Evolutionary conservation across 2,329 filamentous ascomycete species (phyloP), one percentile per base, ranked within the genome.

Genomic region (Colletotrichum somersetense): DNA sequence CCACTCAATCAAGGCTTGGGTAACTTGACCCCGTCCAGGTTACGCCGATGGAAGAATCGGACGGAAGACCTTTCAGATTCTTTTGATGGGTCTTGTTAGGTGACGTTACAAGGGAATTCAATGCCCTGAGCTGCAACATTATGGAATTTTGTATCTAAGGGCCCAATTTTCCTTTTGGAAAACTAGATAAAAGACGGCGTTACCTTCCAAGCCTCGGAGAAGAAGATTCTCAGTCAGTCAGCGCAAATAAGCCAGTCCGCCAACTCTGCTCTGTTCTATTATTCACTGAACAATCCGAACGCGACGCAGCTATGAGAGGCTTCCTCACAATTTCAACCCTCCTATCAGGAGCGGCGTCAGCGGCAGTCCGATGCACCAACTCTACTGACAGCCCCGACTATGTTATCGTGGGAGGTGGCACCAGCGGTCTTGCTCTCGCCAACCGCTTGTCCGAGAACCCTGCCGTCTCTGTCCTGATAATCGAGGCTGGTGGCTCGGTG

Each of bases 351-450:
- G 63, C 63, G 14, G 56, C 65, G 14, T 57, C 65, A 23, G 57
- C 48, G 23, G 46, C 56, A 18, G 44, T 67, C 14, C 58, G 50
- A 42, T 58, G 23, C 26, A 40, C 30, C 46, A 68, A 56, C 50
- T 64, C 66, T 20, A 50, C 30, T 11, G 23, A 65, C 42, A 44
- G 5, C 12, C 80, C 77, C 52, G 81, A 83, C 77, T 84, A 82
- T 67, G 72, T 84, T 50, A 78, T 84, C 23, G 78, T 80, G n/a
- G 81, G 82, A 10, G 82, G 77, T 11, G 81, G 81, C 0, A 82
- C 81, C 0, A 77, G 76, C 59, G 82, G 82, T 12, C 77, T 83
- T 1, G 76, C 82, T 5, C 68, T 83, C 7, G 82, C 81, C 16
- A 82, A 81, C 74, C 77, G 81, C 6, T 77, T 83, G 4, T 79